These are phyloP conservation scores for Blepharisma stoltei DNA, from an alignment of 73 alveolate species.

Conservation along the genomic window DNA sequence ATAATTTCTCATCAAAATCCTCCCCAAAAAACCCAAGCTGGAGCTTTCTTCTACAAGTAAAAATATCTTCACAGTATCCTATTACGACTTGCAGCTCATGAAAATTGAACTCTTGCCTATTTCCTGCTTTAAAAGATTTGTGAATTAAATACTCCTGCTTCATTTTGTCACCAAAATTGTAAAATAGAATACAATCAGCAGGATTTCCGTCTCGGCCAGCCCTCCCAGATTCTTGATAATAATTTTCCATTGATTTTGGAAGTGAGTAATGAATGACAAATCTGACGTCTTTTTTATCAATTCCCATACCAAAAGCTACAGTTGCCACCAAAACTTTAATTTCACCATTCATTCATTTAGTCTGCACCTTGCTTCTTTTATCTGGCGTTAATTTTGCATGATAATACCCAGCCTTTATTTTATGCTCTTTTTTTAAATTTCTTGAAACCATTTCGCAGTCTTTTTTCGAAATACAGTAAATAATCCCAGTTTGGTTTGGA, in stretches of 20 bases:
- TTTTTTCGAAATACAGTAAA: conserved; percentile 89
- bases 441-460: conserved; percentile 89
- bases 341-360: conserved; percentile 90
- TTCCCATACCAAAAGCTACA: conserved; percentile 99
- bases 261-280: conserved; percentile 96
- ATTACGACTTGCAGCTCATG: conserved; percentile 33
- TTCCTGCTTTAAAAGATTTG: neutral
- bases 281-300: conserved; percentile 97
- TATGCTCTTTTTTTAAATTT: conserved; percentile 58
- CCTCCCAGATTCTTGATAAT: conserved; percentile 97
- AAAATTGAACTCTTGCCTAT: conserved; percentile 43
- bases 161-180: conserved; percentile 45
- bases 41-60: conserved; percentile 68
- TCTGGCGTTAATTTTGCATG: conserved; percentile 88
- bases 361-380: conserved; percentile 73
- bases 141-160: conserved; percentile 12
- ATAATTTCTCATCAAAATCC: conserved; percentile 59
- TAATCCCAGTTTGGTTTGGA: conserved; percentile 69
- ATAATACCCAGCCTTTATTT: conserved; percentile 82
- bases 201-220: conserved; percentile 97
- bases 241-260: conserved; percentile 92
- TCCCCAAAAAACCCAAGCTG: conserved; percentile 74
- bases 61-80: conserved; percentile 70
- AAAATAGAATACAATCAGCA: conserved; percentile 58
- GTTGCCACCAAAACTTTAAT: conserved; percentile 98